phyloP scores from a whole-genome alignment of 1,139 yeast genomes.

The Diutina pseudorugosa region DNA sequence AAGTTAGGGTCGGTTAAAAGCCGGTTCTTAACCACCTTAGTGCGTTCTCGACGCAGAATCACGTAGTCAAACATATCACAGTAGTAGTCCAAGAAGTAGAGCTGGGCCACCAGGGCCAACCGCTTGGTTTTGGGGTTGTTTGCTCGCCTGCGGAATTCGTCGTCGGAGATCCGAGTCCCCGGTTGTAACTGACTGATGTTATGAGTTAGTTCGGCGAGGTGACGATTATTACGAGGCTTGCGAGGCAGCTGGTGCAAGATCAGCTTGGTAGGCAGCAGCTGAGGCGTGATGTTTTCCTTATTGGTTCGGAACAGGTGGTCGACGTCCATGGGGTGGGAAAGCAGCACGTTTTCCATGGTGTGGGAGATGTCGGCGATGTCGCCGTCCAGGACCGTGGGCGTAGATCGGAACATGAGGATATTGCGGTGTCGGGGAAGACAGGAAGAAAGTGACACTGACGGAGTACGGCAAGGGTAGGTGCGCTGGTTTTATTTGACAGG shows the following conservation, averaged over 20 bases:
- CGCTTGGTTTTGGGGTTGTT: slow-evolving; percentile 72
- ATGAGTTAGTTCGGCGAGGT: slow-evolving; percentile 13
- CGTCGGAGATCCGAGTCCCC: slow-evolving; percentile 15
- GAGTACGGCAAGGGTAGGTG: neutral
- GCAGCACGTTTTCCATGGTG: slow-evolving; percentile 34
- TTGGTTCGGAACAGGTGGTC: slow-evolving; percentile 24
- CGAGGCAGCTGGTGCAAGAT: slow-evolving; percentile 24
- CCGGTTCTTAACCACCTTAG: slow-evolving; percentile 50
- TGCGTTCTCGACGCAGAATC: slow-evolving; percentile 73
- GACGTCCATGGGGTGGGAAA: slow-evolving; percentile 27
- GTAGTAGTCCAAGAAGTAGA: slow-evolving; percentile 85
- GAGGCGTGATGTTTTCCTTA: slow-evolving; percentile 36
- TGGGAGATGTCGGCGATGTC: slow-evolving; percentile 23
- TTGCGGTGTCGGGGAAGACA: neutral
- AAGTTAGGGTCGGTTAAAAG: slow-evolving; percentile 34
- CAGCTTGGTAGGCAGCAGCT: slow-evolving; percentile 30
- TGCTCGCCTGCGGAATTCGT: slow-evolving; percentile 47
- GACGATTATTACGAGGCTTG: slow-evolving; percentile 8
- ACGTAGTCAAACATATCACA: slow-evolving; percentile 94
- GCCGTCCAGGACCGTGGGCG: neutral
- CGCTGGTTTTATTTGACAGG: neutral
- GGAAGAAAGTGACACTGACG: neutral
- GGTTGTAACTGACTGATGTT: slow-evolving; percentile 28
- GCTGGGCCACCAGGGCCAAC: slow-evolving; percentile 71
- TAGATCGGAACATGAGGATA: neutral